A percentile compares a stretch with the other conserved stretches of the same genome.
Conservation (phyloP, 768 basidiomycete genomes). For the Boletus patriciae region DNA sequence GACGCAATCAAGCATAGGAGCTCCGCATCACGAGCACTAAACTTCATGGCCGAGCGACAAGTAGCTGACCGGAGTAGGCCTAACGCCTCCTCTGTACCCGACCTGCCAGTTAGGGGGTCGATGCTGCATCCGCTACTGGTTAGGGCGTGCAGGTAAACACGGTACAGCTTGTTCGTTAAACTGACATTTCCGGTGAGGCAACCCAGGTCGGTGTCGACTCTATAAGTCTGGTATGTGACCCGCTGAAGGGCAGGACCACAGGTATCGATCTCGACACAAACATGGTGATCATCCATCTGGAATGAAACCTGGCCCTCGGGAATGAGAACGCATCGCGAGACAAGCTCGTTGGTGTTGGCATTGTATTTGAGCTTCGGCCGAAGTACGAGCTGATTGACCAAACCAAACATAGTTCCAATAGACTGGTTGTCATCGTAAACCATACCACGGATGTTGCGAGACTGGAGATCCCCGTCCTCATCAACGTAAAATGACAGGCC, state of each 20-base stretch:
- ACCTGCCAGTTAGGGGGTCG: slow-evolving; percentile 46
- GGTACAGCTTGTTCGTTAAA: slow-evolving; percentile 33
- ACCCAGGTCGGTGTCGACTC: slow-evolving; percentile 31
- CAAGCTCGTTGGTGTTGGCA: not conserved
- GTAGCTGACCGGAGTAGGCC: slow-evolving; percentile 38
- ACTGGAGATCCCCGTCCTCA: too few species aligned
- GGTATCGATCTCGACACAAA: not conserved
- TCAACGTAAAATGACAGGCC: too few species aligned
- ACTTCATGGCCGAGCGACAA: slow-evolving; percentile 39
- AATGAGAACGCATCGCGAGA: slow-evolving; percentile 33
- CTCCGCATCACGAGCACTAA: slow-evolving; percentile 26
- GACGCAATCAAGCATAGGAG: slow-evolving; percentile 35
- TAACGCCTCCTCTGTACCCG: slow-evolving; percentile 46
- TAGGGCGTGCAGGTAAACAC: slow-evolving; percentile 45
- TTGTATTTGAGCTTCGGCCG: slow-evolving; percentile 19
- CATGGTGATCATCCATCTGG: slow-evolving; percentile 4
- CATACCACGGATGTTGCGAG: slow-evolving; percentile 41
- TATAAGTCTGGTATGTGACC: slow-evolving; percentile 28
- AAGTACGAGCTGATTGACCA: slow-evolving; percentile 42
- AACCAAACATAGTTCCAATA: slow-evolving; percentile 43
- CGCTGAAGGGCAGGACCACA: not conserved
- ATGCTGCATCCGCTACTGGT: slow-evolving; percentile 37
- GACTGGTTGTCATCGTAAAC: slow-evolving; percentile 41
- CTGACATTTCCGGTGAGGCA: slow-evolving; percentile 25
- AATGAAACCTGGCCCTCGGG: slow-evolving; percentile 33